Conservation (phyloP, 2,329 filamentous ascomycete genomes). For the Paraconiothyrium brasiliense region DNA sequence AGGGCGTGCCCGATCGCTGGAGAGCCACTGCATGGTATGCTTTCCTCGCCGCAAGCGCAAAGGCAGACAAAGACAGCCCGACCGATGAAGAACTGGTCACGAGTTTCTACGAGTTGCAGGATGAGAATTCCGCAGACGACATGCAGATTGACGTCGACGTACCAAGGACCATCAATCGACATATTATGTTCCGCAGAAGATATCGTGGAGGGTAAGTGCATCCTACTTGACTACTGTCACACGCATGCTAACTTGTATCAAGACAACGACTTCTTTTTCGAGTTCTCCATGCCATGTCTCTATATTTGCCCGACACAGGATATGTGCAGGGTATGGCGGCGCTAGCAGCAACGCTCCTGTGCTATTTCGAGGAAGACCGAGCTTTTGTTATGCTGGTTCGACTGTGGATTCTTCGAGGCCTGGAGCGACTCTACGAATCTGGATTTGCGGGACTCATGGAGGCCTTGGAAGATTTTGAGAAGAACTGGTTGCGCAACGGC, state of each 20-base stretch:
- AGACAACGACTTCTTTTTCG: constrained; percentile 87
- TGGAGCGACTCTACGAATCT: constrained; percentile 83
- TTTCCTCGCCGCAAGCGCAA: constrained; percentile 82
- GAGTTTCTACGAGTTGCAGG: constrained; percentile 76
- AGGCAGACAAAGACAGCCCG: constrained; percentile 67
- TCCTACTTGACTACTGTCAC: background rate
- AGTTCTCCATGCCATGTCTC: constrained; percentile 87
- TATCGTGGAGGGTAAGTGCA: constrained; percentile 78
- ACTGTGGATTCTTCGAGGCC: constrained; percentile 86
- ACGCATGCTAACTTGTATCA: constrained; percentile 24
- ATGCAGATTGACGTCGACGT: constrained; percentile 98
- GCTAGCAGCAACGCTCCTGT: constrained; percentile 88
- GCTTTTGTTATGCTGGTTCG: constrained; percentile 97
- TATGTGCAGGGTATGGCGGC: constrained; percentile 99
- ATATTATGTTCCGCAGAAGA: constrained; percentile 95
- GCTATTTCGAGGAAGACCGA: constrained; percentile 95
- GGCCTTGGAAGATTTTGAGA: constrained; percentile 84
- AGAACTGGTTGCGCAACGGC: constrained; percentile 79
- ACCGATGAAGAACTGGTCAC: constrained; percentile 76
- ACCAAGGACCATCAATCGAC: constrained; percentile 89
- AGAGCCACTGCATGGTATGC: constrained; percentile 93
- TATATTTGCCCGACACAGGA: constrained; percentile 89
- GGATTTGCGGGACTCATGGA: constrained; percentile 89
- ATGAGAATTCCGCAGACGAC: constrained; percentile 83
- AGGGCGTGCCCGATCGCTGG: constrained; percentile 97